Conservation (phyloP, 2,329 filamentous ascomycete genomes). For the Xylariales sp. region DNA sequence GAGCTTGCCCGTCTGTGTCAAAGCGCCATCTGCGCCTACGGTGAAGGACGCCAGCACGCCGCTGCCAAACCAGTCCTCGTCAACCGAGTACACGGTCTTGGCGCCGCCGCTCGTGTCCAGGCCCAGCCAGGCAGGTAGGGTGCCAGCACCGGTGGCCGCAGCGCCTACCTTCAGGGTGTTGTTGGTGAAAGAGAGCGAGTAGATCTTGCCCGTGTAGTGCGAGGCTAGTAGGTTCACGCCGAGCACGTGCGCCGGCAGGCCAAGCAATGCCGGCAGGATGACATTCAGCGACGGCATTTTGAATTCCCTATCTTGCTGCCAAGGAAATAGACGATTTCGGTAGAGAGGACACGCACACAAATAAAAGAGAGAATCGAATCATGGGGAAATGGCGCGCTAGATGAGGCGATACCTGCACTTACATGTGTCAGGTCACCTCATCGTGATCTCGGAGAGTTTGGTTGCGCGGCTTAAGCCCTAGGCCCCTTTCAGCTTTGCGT, state of each 20-base stretch:
- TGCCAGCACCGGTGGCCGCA: constrained; percentile 49
- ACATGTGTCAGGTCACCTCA: constrained; percentile 31
- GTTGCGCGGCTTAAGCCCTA: constrained; percentile 24
- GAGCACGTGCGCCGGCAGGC: constrained; percentile 42
- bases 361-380: constrained; percentile 20
- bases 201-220: constrained; percentile 56
- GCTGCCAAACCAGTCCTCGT: constrained; percentile 53
- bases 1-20: constrained; percentile 50
- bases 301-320: constrained; percentile 30
- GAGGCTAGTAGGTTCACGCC: constrained; percentile 53
- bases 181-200: constrained; percentile 49
- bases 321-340: constrained; percentile 38
- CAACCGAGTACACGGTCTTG: constrained; percentile 52
- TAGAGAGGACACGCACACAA: constrained; percentile 9
- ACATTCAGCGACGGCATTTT: constrained; percentile 42
- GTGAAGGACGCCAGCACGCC: constrained; percentile 52
- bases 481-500: constrained; percentile 32
- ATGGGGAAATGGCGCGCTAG: constrained; percentile 19
- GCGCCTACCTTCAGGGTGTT: constrained; percentile 47
- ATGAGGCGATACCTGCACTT: constrained; percentile 34
- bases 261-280: constrained; percentile 40
- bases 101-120: constrained; percentile 48
- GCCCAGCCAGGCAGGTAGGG: constrained; percentile 54
- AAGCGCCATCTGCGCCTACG: constrained; percentile 49
- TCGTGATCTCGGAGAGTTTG: constrained; percentile 30